These are phyloP conservation scores for Penicillium freii DNA, from an alignment of 2,329 filamentous ascomycete species.

Conservation along the genomic window DNA sequence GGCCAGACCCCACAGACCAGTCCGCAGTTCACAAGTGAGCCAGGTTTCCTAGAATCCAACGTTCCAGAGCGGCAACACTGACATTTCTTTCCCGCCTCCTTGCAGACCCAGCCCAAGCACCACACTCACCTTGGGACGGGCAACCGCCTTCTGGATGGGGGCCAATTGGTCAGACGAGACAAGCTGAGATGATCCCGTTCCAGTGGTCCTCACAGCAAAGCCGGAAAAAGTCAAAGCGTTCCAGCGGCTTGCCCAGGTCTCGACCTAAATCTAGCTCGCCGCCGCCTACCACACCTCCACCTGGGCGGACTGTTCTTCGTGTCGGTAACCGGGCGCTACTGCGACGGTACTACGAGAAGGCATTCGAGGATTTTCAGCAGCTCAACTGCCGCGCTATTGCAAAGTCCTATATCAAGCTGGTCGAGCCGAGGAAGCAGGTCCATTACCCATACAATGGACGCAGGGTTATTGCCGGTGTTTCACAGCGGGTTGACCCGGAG, in stretches of 20 bases:
- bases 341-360: constrained; percentile 40
- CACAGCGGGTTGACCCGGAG: constrained; percentile 35
- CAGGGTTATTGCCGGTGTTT: constrained; percentile 30
- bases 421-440: constrained; percentile 50
- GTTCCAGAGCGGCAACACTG: neutral
- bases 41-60: neutral
- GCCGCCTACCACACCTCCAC: constrained; percentile 18
- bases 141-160: constrained; percentile 27
- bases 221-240: constrained; percentile 27
- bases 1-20: constrained; percentile 20
- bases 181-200: constrained; percentile 31
- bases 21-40: constrained; percentile 30
- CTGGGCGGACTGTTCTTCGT: constrained; percentile 27
- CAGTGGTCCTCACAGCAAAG: constrained; percentile 32
- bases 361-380: constrained; percentile 47
- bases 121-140: constrained; percentile 9
- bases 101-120: constrained; percentile 10
- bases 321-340: constrained; percentile 29
- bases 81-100: neutral
- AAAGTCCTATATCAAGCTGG: constrained; percentile 49
- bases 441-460: constrained; percentile 49
- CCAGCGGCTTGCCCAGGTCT: constrained; percentile 18
- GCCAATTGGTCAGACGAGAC: constrained; percentile 18
- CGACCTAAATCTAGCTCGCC: constrained; percentile 20
- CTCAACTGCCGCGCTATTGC: constrained; percentile 46